Base-by-base conservation (phyloP, 2,329 filamentous ascomycete genomes). In the Zymoseptoria tritici region DNA sequence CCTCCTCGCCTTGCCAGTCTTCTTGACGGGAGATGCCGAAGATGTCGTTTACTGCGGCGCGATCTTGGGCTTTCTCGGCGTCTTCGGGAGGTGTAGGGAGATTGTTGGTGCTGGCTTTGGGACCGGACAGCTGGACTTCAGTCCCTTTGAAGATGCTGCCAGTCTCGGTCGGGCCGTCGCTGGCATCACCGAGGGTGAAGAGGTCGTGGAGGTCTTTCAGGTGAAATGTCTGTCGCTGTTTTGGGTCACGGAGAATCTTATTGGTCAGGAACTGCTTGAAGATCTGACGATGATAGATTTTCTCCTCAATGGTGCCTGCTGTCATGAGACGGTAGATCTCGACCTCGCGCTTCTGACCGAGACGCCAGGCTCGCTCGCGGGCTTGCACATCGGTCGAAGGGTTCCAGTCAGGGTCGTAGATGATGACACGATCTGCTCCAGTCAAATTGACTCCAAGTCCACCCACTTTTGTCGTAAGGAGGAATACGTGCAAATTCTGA, bases 391-490 rank as follows among this genome's bases (percentile, higher is more conserved):
- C 94, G 0, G 93, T 97, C 0, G 93, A 97, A 1, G 93, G 94
- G 69, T 97, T 97, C 94, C 94, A 99, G 72, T 99, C 94, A 0
- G 94, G 95, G 70, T 99, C 95, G 71, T 94, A 99, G 57, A 99
- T 97, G 71, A 99, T 96, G 64, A 99, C 93, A 36, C 94, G 86
- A 71, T 96, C 90, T 4, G 94, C 94, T 7, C 94, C 94, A 0
- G 94, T 99, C 21, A 99, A 79, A 66, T 99, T 99, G 53, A 96
- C 88, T 5, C 94, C 94, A 13, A 99, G 79, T 0, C 94, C 94
- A 52, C 94, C 94, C 19, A 97, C 95, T 71, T 95, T 95, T 0
- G 95, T 99, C 0, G 94, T 97, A 57, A 99, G 82, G 1, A 99
- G 80, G 70, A 99, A 99, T 0, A 99, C 85, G 68, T 97, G 86